Percentiles rank a stretch among this genome's conserved stretches.
Evolutionary conservation across 805 yeast species (phyloP).

Genomic region (Pichia californica): DNA sequence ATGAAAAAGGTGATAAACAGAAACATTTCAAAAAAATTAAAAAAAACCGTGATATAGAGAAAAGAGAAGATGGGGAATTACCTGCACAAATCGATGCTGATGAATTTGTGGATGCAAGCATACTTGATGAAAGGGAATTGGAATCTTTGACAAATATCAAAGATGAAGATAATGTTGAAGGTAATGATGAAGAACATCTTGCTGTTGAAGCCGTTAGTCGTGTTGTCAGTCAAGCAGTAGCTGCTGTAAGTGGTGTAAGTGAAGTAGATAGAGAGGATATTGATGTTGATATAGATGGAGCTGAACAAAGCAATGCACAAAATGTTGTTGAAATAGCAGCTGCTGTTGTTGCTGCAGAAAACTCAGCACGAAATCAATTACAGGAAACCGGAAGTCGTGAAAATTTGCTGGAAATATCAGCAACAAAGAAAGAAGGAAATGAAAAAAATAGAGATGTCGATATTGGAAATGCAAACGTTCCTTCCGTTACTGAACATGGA

Average conservation of each 20-base stretch:
- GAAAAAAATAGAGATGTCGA: not conserved
- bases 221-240: conserved; percentile 12
- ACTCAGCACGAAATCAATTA: not conserved
- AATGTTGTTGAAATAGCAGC: conserved; percentile 16
- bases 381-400: not conserved
- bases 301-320: conserved; percentile 15
- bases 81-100: conserved; percentile 39
- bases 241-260: conserved; percentile 6
- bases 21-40: too few relatives aligned
- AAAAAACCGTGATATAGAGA: too few relatives aligned
- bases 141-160: conserved; percentile 23
- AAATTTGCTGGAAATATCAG: conserved; percentile 1
- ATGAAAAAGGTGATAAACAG: too few relatives aligned
- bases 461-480: not conserved
- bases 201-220: conserved; percentile 26
- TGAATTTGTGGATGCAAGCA: conserved; percentile 59
- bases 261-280: conserved; percentile 7
- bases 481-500: not conserved
- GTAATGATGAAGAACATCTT: conserved; percentile 25
- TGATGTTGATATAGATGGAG: conserved; percentile 17
- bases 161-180: conserved; percentile 10
- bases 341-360: conserved; percentile 31
- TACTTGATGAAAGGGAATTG: conserved; percentile 47
- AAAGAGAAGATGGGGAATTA: conserved; percentile 42
- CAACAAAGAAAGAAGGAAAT: not conserved